Evolutionary conservation across 1,284 basidiomycete genomes (phyloP), one percentile per base, ranked within the genome.

Genomic region (Rhodofomes roseus): DNA sequence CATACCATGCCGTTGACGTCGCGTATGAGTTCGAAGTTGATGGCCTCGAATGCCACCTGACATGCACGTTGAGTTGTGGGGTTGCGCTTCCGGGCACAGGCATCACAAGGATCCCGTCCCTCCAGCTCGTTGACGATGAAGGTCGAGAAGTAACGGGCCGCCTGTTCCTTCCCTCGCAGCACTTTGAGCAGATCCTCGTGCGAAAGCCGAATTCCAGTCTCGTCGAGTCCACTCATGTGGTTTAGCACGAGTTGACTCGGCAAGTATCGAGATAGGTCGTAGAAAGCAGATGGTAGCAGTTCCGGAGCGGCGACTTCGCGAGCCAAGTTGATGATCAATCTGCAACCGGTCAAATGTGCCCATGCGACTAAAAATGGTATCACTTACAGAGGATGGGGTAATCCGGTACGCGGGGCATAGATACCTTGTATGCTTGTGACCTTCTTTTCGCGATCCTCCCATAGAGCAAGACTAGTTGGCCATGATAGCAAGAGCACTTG

Each of bases 41-140:
- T 81, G 22, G 80, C 79, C 68, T 90, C 88, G 66, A 89, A 90
- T 3, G 85, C 85, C 34, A 83, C 77, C 68, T 86, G 85, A 69
- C 88, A 90, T 23, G 79, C 73, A 39, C 83, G 81, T 63, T 78
- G 78, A 23, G 70, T 73, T 23, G 75, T 63, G 0, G 74, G 59
- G 34, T 84, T 79, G 65, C 77, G 73, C 22, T 75, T 74, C 66
- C 82, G 76, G 12, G 79, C 62, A 69, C 88, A 90, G 56, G 68
- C 71, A 11, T 71, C 52, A 7, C 83, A 81, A 6, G 84, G 75
- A 27, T 76, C 67, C 56, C 87, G 77, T 50, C 84, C 83, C 72
- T 90, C 87, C 36, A 90, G 77, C 59, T 87, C 81, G 66, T 83
- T 83, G 57, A 86, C 85, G 64, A 90, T 81, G 69, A 90, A 90